Evolutionary conservation across 202 grass and related monocot species (phyloP), one percentile per base, ranked within the genome.

Genomic region (Cymbopogon flexuosus): DNA sequence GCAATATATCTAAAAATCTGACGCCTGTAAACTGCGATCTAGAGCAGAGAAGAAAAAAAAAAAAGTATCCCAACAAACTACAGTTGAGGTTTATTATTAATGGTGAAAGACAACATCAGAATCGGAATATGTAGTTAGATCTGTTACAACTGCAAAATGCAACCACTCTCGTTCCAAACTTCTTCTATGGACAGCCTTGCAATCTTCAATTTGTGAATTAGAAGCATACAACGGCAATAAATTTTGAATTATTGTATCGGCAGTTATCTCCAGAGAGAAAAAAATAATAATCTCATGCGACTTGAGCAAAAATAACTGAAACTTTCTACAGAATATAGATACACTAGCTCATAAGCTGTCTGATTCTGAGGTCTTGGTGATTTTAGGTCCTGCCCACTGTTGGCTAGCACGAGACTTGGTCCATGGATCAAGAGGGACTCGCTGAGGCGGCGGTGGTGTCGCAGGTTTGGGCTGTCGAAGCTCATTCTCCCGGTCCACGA

Each of bases 401-500:
- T 93, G 88, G 76, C 77, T 84, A 70, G 90, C 86, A 69, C 89
- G 88, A n/a, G 92, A 94, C 34, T 87, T 92, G 3, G 87, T 8
- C 95, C 95, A 98, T 27, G 95, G 95, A 86, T 98, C 95, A 79
- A 93, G 87, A 70, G 92, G 90, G 10, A 21, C 41, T 29, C 86
- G 86, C 27, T 88, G 90, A 42, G 90, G 77, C 36, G 87, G 90
- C 4, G 87, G 92, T 2, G 86, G 92, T 0, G 71, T 80, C 39
- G 92, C 89, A 34, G 92, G 81, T 75, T 93, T 94, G 27, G 95
- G 82, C 70, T 94, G 86, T 79, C 86, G 77, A 34, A 98, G 90
- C 51, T 98, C 95, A 14, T 98, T 94, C 54, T 98, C 92, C 87
- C 95, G 93, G 59, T 94, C 92, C 1, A 98, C 88, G 37, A 98